Percentiles rank a stretch among this genome's conserved stretches.
Evolutionary conservation across 2,329 filamentous ascomycete genomes (phyloP).

Genomic region (Microdochium nivale): DNA sequence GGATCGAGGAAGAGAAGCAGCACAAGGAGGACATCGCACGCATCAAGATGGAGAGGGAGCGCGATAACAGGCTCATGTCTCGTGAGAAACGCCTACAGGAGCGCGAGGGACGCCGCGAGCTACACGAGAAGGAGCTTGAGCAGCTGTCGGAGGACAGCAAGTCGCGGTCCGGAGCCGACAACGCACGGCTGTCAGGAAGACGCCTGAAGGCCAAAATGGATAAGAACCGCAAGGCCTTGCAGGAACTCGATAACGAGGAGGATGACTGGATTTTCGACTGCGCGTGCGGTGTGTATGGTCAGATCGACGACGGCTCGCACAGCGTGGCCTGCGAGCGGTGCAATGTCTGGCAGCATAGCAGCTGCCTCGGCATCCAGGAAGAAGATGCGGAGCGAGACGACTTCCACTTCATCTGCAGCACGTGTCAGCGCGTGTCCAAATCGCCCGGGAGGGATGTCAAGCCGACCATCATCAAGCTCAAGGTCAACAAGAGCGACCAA

Average conservation of each 20-base stretch:
- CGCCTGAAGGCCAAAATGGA: slow-evolving; percentile 77
- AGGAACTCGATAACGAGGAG: slow-evolving; percentile 59
- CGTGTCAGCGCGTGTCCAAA: slow-evolving; percentile 58
- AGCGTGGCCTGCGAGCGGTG: slow-evolving; percentile 91
- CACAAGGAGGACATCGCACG: slow-evolving; percentile 58
- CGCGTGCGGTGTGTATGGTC: slow-evolving; percentile 79
- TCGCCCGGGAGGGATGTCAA: slow-evolving; percentile 46
- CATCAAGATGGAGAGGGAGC: slow-evolving; percentile 56
- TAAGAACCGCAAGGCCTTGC: slow-evolving; percentile 66
- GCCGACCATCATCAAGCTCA: slow-evolving; percentile 45
- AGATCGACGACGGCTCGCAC: slow-evolving; percentile 89
- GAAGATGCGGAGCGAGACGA: slow-evolving; percentile 73
- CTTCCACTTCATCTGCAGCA: slow-evolving; percentile 77
- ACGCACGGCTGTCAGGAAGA: slow-evolving; percentile 64
- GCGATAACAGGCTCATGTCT: slow-evolving; percentile 72
- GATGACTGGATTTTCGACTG: slow-evolving; percentile 95
- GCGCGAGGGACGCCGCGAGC: slow-evolving; percentile 72
- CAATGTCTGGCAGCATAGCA: slow-evolving; percentile 95
- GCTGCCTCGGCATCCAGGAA: slow-evolving; percentile 74
- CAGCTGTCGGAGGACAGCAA: slow-evolving; percentile 70
- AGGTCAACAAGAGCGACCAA: slow-evolving; percentile 27
- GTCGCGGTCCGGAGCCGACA: slow-evolving; percentile 38
- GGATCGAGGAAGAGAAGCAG: slow-evolving; percentile 55
- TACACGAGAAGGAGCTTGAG: slow-evolving; percentile 76
- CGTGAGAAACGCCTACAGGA: slow-evolving; percentile 81